phyloP scores from a whole-genome alignment of 345 rosid species.

The Hibiscus trionum region DNA sequence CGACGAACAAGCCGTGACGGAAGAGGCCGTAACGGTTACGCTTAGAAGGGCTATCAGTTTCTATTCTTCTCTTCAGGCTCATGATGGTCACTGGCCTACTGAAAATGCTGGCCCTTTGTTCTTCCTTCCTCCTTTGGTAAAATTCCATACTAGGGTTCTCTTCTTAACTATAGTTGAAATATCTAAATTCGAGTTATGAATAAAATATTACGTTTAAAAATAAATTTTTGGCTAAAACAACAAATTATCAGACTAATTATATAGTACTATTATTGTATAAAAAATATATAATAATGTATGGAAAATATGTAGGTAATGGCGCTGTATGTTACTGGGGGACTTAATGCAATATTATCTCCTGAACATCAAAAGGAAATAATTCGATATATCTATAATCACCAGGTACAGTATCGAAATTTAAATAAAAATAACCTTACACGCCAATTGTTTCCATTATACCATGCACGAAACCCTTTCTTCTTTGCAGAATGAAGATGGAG shows the following conservation, averaged over 20 bases:
- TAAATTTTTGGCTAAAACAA: too few relatives aligned
- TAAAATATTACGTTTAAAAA: too few relatives aligned
- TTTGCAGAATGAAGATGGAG: conserved; percentile 63
- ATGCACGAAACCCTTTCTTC: not conserved
- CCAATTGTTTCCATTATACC: not conserved
- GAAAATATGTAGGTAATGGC: conserved; percentile 42
- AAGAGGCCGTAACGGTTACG: conserved; percentile 30
- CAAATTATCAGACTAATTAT: not conserved
- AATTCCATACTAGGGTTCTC: not conserved
- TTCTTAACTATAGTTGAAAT: too few relatives aligned
- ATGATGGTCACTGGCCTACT: conserved; percentile 68
- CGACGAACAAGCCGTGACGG: conserved; percentile 24
- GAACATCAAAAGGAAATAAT: conserved; percentile 52
- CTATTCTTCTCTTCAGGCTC: conserved; percentile 52
- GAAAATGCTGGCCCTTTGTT: conserved; percentile 59
- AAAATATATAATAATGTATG: too few relatives aligned
- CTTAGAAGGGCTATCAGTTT: conserved; percentile 41
- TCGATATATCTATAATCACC: conserved; percentile 58
- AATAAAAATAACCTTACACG: not conserved
- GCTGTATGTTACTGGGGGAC: conserved; percentile 38
- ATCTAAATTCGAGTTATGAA: too few relatives aligned
- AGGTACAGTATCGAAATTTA: conserved; percentile 19
- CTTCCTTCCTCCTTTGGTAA: conserved; percentile 56
- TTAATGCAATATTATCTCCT: conserved; percentile 31
- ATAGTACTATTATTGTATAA: too few relatives aligned